Evolutionary conservation across 805 yeast species (phyloP).

Genomic region (Nakazawaea sp.): DNA sequence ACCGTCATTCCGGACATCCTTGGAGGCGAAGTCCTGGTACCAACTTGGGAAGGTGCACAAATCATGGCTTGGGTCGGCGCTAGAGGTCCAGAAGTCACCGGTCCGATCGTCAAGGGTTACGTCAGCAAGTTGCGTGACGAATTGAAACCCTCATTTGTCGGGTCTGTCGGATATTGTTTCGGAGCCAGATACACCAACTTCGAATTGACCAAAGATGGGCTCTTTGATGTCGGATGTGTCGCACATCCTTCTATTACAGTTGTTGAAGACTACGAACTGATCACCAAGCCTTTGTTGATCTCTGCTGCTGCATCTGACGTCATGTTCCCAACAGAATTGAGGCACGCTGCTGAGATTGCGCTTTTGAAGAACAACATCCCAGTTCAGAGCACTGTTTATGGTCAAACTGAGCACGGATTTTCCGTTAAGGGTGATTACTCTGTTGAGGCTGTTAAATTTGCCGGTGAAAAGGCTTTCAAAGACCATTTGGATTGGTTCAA

Average conservation of each 20-base stretch:
- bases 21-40: slow-evolving; percentile 25
- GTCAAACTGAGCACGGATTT: slow-evolving; percentile 71
- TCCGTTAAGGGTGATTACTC: slow-evolving; percentile 70
- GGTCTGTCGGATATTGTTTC: slow-evolving; percentile 72
- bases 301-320: slow-evolving; percentile 71
- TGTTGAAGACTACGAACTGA: too few relatives aligned
- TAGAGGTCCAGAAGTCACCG: slow-evolving; percentile 30
- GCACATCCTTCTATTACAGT: slow-evolving; percentile 97
- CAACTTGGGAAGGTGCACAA: slow-evolving; percentile 16
- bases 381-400: slow-evolving; percentile 55
- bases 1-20: slow-evolving; percentile 34
- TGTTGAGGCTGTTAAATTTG: slow-evolving; percentile 47
- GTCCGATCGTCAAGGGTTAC: slow-evolving; percentile 41
- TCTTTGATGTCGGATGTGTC: slow-evolving; percentile 52
- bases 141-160: slow-evolving; percentile 38
- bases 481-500: slow-evolving; percentile 35
- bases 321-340: slow-evolving; percentile 56
- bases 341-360: slow-evolving; percentile 53
- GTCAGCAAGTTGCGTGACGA: slow-evolving; percentile 35
- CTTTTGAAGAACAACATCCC: slow-evolving; percentile 45
- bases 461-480: slow-evolving; percentile 56
- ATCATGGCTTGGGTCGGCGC: not conserved
- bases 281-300: too few relatives aligned
- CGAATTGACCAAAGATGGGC: slow-evolving; percentile 31
- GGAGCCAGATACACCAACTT: slow-evolving; percentile 71